Base-by-base conservation (phyloP, 2,329 filamentous ascomycete species). In the Metarhizium anisopliae region DNA sequence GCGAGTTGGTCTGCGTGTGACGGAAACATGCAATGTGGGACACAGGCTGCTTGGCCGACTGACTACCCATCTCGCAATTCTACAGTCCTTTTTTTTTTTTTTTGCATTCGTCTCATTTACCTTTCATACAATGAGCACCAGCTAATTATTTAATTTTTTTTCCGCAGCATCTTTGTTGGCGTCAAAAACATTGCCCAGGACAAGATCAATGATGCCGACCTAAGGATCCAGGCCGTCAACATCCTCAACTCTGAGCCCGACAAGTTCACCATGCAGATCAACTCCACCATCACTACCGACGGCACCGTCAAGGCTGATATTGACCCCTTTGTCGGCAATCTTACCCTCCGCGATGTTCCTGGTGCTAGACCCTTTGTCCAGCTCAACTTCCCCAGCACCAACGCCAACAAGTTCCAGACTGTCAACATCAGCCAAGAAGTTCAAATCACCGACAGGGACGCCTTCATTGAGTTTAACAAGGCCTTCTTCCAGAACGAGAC, bases 181-280 rank as follows among this genome's bases (percentile, higher is more conserved):
- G 72, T 84, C 35, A 80, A 80, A 55, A 78, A 75, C 61, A 78
- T 84, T 56, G 79, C 79, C 38, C 82, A 85, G 67, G 58, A 70
- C 55, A 81, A 80, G 68, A 68, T 85, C 58, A 74, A 85, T 63
- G 66, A 73, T 6, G 79, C 81, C 59, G 66, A 73, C 55, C 74
- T 85, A 51, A 70, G 72, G 13, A 74, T 85, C 59, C 72, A 81
- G 62, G 70, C 73, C 57, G 76, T 84, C 64, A 63, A 70, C 14
- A 72, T 84, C 60, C 73, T 74, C 56, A 66, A 79, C 56, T 74
- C 79, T 8, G 61, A 73, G 58, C 61, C 70, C 54, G 63, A 74
- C 50, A 71, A 69, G 47, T 77, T 80, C 64, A 69, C 68, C 56
- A 77, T 84, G 71, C 64, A 74, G 60, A 78, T 84, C 69, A 78